Conservation (phyloP, 495 filamentous ascomycete genomes). For the Xylaria longipes region DNA sequence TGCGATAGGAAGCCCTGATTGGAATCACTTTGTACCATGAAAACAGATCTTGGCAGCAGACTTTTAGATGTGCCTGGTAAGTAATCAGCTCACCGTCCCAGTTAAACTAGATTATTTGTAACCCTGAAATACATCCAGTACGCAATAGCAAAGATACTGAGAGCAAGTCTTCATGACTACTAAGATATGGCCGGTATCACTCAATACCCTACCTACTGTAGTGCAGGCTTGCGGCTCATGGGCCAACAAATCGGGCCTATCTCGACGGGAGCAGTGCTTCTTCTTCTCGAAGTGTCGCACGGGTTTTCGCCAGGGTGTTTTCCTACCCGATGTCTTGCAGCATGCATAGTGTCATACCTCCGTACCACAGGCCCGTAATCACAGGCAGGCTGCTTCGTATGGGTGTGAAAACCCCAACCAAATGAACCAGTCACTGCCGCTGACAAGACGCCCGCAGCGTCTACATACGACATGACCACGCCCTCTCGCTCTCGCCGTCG, state of each 20-base stretch:
- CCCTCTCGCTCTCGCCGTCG: constrained; percentile 13
- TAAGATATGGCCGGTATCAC: background rate
- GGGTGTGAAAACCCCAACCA: background rate
- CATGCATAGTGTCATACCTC: constrained; percentile 8
- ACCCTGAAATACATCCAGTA: background rate
- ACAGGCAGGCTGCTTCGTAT: constrained; percentile 16
- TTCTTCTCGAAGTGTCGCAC: constrained; percentile 20
- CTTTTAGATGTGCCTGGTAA: background rate
- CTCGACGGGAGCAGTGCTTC: background rate
- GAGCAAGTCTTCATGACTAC: background rate
- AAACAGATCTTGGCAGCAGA: background rate
- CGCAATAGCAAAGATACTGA: background rate
- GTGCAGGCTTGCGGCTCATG: background rate
- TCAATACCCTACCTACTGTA: background rate
- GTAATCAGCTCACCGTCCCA: background rate
- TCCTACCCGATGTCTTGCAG: constrained; percentile 24
- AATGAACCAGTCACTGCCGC: constrained; percentile 16
- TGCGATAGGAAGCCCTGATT: background rate
- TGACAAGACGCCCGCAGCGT: constrained; percentile 9
- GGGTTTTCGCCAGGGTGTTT: constrained; percentile 8
- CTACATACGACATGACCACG: constrained; percentile 19
- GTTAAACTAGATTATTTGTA: background rate
- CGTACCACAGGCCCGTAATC: constrained; percentile 1
- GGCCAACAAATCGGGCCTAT: background rate
- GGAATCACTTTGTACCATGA: background rate